Evolutionary conservation across 805 yeast genomes (phyloP).

Genomic region (Candida chauliodis): DNA sequence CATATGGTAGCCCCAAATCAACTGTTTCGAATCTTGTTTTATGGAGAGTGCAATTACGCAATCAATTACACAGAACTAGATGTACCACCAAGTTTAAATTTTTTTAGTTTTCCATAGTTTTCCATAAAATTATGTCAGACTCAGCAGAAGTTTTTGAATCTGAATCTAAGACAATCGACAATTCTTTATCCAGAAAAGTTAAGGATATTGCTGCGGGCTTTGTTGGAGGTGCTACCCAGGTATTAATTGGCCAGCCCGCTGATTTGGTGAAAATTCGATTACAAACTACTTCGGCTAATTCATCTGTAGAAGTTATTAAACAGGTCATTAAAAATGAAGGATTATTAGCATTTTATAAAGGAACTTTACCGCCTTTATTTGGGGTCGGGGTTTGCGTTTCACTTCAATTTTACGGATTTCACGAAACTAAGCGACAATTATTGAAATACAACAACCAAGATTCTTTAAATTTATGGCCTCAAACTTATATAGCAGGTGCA

Average conservation of each 20-base stretch:
- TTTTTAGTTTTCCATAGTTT: not conserved
- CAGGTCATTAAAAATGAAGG: conserved; percentile 41
- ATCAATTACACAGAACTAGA: not conserved
- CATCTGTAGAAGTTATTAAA: conserved; percentile 31
- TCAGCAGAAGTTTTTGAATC: conserved; percentile 1
- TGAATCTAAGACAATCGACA: conserved; percentile 20
- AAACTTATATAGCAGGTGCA: conserved; percentile 61
- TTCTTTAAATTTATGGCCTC: conserved; percentile 48
- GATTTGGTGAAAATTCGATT: conserved; percentile 42
- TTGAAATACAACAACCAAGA: conserved; percentile 22
- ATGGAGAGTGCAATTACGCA: conserved; percentile 3
- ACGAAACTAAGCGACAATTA: conserved; percentile 61
- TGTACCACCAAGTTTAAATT: not conserved
- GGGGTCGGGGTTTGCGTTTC: conserved; percentile 63
- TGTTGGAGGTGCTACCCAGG: conserved; percentile 46
- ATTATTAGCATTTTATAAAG: conserved; percentile 41
- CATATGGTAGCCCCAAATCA: conserved; percentile 3
- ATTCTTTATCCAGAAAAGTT: conserved; percentile 31
- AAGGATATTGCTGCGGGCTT: conserved; percentile 45
- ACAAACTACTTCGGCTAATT: conserved; percentile 32
- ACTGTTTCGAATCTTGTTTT: not conserved
- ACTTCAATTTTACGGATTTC: conserved; percentile 67
- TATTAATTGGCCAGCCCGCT: conserved; percentile 45
- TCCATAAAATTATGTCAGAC: conserved; percentile 9
- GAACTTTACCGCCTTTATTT: conserved; percentile 41